A percentile compares a stretch with the other conserved stretches of the same genome.
These are phyloP conservation scores for Plicaturopsis crispa DNA, from an alignment of 768 basidiomycete genomes.

Conservation along the genomic window DNA sequence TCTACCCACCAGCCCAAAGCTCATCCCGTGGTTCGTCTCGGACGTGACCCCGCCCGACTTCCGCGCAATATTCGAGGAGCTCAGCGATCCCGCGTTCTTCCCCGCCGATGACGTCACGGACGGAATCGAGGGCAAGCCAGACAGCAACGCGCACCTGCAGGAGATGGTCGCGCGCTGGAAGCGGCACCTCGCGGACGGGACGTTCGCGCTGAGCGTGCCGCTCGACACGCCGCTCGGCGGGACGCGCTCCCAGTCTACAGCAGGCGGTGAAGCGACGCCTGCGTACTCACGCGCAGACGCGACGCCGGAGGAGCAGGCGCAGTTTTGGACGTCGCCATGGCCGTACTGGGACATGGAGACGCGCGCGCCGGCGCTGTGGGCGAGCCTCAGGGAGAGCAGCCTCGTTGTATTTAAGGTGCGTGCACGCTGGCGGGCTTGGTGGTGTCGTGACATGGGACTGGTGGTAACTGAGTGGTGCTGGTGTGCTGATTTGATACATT, in stretches of 20 bases:
- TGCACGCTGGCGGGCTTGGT: no score
- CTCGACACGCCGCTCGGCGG: conserved; percentile 48
- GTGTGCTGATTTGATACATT: background rate
- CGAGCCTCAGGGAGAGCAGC: conserved; percentile 41
- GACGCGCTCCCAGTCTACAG: no score
- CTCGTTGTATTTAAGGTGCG: conserved; percentile 82
- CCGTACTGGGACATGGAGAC: conserved; percentile 71
- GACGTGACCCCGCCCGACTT: conserved; percentile 92
- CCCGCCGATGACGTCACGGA: conserved; percentile 13
- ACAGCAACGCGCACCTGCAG: conserved; percentile 35
- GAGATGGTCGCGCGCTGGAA: conserved; percentile 68
- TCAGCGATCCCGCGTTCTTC: conserved; percentile 65
- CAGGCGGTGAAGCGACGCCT: conserved; percentile 14
- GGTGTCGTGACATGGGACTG: no score
- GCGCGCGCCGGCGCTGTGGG: conserved; percentile 43
- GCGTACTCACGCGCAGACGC: conserved; percentile 27
- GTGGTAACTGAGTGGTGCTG: background rate
- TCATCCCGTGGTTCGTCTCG: conserved; percentile 96
- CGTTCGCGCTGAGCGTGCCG: conserved; percentile 69
- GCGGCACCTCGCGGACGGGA: conserved; percentile 56
- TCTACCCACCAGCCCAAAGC: conserved; percentile 60
- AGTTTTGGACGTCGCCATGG: conserved; percentile 70
- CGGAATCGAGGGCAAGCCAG: conserved; percentile 14
- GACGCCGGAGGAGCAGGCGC: conserved; percentile 17
- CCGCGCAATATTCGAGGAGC: conserved; percentile 39